These are phyloP conservation scores for maize (Zea mays) DNA, from an alignment of 176 grass and related monocot genomes.

Conservation along the genomic window DNA sequence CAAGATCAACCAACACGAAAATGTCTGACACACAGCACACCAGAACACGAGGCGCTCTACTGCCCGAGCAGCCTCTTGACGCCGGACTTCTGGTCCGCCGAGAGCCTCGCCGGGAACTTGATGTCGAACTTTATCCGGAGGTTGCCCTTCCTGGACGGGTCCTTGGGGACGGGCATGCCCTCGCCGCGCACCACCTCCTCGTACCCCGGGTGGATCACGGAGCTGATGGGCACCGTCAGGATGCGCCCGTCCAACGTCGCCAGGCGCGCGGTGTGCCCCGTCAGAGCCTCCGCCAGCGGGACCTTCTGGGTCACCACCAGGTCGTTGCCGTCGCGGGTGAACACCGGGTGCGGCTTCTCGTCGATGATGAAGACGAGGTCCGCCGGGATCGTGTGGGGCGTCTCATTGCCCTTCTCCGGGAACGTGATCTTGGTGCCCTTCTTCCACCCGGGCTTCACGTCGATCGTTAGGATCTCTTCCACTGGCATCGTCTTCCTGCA, in stretches of 20 bases:
- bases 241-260: slow-evolving; percentile 75
- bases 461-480: slow-evolving; percentile 86
- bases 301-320: slow-evolving; percentile 76
- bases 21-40: not conserved
- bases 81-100: slow-evolving; percentile 75
- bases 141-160: slow-evolving; percentile 79
- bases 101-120: slow-evolving; percentile 77
- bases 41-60: slow-evolving; percentile 10
- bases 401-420: slow-evolving; percentile 88
- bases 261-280: slow-evolving; percentile 57
- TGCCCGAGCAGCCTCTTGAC: slow-evolving; percentile 79
- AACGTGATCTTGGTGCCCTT: slow-evolving; percentile 99
- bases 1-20: not conserved
- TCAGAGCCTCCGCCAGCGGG: slow-evolving; percentile 63
- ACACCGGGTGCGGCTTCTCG: slow-evolving; percentile 91
- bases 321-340: slow-evolving; percentile 86
- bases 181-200: slow-evolving; percentile 81
- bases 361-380: slow-evolving; percentile 92
- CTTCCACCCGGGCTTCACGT: slow-evolving; percentile 97
- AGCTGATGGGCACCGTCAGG: slow-evolving; percentile 60
- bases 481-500: slow-evolving; percentile 68
- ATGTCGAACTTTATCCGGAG: slow-evolving; percentile 92
- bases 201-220: slow-evolving; percentile 61
- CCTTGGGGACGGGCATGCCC: slow-evolving; percentile 89
- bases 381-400: slow-evolving; percentile 52